Base-by-base conservation (phyloP, 1,284 basidiomycete genomes). In the Austroboletus novae-zelandiae region DNA sequence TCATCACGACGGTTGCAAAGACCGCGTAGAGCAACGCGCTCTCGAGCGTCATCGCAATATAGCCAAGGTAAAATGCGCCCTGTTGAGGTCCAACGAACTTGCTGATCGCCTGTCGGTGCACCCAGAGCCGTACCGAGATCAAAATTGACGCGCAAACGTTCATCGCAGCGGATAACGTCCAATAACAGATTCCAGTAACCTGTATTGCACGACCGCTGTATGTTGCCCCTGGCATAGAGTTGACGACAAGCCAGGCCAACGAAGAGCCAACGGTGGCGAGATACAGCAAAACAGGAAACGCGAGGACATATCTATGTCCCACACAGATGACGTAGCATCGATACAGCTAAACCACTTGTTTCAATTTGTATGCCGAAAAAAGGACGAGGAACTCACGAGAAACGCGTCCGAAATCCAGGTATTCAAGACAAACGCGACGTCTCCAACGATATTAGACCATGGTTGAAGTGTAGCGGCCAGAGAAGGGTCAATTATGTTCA, bases 41-140 rank as follows among this genome's bases (percentile, higher is more conserved):
- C 25, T 65, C 62, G 37, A 64, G 59, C 13, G 59, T 61, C 61
- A 61, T 61, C 1, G 56, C 46, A 56, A 65, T 61, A 13, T 51
- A 65, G 1, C 43, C 31, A 20, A 61, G 41, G 31, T 63, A 64
- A 18, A 65, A 60, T n/a, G 45, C 17, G 1, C 56, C 62, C 11
- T 57, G 58, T 1, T 43, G 44, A 0, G 43, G 34, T 4, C 58
- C 61, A 29, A 53, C 14, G 1, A 56, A 49, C 1, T 10, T 39
- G 1, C 43, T 32, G 32, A 63, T 41, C 0, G 62, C 40, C 0
- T 30, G 56, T 13, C 53, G 50, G 13, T 63, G 50, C 31, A 51
- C 47, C 56, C 40, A 59, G 11, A 65, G 52, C 9, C 61, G 53
- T 1, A 15, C 17, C 1, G 48, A 46, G 14, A 61, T 65, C 8